These are phyloP conservation scores for Erucastrum elatum DNA, from an alignment of 345 rosid species.

Conservation along the genomic window DNA sequence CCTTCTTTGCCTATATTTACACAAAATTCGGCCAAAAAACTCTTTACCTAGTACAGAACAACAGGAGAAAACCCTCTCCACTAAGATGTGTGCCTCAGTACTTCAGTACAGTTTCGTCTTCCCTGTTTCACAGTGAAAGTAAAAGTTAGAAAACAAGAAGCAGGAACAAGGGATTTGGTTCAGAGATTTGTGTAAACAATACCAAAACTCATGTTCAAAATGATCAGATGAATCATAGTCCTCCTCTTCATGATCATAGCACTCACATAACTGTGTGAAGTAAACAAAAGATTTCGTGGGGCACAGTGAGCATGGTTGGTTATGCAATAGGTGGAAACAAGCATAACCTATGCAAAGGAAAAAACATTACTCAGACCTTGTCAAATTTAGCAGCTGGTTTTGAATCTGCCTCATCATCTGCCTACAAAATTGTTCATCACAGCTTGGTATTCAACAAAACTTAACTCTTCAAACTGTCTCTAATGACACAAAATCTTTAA, in stretches of 20 bases:
- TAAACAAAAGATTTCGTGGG: background rate
- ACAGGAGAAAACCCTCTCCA: background rate
- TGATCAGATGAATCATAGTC: slow-evolving; percentile 28
- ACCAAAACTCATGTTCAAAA: slow-evolving; percentile 31
- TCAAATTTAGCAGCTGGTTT: slow-evolving; percentile 34
- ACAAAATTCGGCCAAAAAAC: background rate
- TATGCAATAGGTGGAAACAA: background rate
- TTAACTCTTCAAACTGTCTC: background rate
- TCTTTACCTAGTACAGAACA: background rate
- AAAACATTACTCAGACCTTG: slow-evolving; percentile 29
- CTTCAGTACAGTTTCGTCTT: slow-evolving; percentile 13
- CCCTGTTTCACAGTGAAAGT: slow-evolving; percentile 28
- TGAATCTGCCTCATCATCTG: slow-evolving; percentile 48
- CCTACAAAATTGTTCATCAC: slow-evolving; percentile 31
- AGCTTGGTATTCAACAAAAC: background rate
- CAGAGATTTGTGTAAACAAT: slow-evolving; percentile 10
- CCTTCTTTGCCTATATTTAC: background rate
- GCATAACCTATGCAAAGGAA: background rate
- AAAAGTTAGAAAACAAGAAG: slow-evolving; percentile 18
- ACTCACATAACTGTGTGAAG: slow-evolving; percentile 35
- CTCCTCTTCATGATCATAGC: slow-evolving; percentile 15
- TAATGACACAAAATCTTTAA: background rate
- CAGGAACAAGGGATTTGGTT: slow-evolving; percentile 5
- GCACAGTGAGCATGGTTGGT: background rate
- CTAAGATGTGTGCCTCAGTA: slow-evolving; percentile 5